Evolutionary conservation across 768 basidiomycete genomes (phyloP).

Genomic region (Suillus decipiens): DNA sequence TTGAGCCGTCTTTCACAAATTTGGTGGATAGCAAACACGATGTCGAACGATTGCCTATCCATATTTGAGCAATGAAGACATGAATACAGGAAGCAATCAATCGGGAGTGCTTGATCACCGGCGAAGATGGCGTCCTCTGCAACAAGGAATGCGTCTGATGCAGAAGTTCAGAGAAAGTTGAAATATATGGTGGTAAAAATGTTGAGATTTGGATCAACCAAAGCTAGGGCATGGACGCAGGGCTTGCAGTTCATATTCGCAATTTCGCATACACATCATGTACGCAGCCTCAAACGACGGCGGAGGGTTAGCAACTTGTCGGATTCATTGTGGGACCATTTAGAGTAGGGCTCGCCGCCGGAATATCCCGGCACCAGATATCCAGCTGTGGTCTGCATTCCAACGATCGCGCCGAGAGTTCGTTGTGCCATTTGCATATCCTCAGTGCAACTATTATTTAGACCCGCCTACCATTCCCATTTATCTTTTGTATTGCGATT

Average conservation of each 20-base stretch:
- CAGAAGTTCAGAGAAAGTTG: neutral
- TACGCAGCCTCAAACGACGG: neutral
- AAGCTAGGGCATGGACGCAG: neutral
- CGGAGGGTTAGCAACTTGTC: no score
- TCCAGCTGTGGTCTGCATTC: no score
- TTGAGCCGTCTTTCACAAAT: neutral
- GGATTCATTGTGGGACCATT: no score
- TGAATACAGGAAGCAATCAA: neutral
- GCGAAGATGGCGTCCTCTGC: neutral
- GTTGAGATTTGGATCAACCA: neutral
- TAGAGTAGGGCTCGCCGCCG: no score
- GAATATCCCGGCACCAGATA: no score
- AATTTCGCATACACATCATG: neutral
- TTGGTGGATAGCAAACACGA: neutral
- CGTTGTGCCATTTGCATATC: no score
- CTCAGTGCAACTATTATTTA: no score
- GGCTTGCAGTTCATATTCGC: neutral
- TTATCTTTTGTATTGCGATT: no score
- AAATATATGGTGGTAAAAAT: neutral
- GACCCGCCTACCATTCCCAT: no score
- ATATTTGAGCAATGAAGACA: neutral
- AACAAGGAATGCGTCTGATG: neutral
- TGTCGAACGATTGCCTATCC: neutral
- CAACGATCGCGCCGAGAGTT: no score
- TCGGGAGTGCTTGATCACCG: neutral